Conservation (phyloP, 176 grass and related monocot genomes). For the Panicum miliaceum region DNA sequence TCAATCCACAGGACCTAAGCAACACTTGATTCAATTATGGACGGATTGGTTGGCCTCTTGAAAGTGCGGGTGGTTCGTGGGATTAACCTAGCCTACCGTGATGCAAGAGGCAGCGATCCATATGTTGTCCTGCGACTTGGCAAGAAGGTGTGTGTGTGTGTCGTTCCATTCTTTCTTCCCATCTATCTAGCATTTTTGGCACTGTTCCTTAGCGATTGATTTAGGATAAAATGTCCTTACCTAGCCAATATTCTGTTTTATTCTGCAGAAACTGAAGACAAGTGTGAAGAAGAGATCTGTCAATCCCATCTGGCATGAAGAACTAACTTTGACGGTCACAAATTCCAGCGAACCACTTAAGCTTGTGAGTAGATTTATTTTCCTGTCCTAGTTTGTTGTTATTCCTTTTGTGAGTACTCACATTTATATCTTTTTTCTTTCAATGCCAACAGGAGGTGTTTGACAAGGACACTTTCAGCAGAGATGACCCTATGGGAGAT, state of each 20-base stretch:
- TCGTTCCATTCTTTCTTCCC: neutral
- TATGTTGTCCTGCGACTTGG: constrained; percentile 76
- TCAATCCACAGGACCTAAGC: constrained; percentile 1
- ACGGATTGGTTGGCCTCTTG: constrained; percentile 62
- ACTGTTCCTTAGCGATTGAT: neutral
- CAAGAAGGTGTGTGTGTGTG: constrained; percentile 59
- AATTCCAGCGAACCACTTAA: constrained; percentile 49
- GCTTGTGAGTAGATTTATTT: constrained; percentile 39
- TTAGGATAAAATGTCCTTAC: neutral
- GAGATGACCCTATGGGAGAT: constrained; percentile 67
- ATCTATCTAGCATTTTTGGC: neutral
- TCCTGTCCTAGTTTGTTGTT: neutral
- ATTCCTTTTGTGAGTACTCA: neutral
- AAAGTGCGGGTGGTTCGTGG: constrained; percentile 72
- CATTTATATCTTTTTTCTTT: neutral
- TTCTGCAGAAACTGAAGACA: constrained; percentile 70
- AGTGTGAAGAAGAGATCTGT: constrained; percentile 75
- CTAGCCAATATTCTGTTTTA: neutral
- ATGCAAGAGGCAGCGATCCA: constrained; percentile 83
- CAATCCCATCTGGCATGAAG: constrained; percentile 73
- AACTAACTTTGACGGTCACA: constrained; percentile 54
- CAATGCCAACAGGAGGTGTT: constrained; percentile 47
- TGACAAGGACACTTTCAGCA: constrained; percentile 73
- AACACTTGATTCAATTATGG: constrained; percentile 51
- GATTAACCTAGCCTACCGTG: constrained; percentile 87